Percentiles rank a stretch among this genome's conserved stretches.
Conservation (phyloP, 441 rosid genomes). For the Theobroma grandiflorum region DNA sequence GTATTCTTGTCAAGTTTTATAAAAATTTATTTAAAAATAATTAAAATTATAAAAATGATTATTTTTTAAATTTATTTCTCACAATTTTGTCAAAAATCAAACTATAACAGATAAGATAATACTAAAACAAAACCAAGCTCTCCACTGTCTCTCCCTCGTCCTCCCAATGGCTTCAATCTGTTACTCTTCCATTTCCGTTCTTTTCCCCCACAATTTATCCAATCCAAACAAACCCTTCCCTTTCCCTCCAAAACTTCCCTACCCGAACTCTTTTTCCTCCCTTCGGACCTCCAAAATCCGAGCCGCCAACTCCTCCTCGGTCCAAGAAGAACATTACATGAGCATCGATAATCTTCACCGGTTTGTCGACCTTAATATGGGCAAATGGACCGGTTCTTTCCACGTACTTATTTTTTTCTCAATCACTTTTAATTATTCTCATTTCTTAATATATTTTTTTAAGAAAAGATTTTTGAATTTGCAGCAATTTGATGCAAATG, state of each 20-base stretch:
- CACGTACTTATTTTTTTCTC: conserved; percentile 48
- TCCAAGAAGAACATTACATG: conserved; percentile 54
- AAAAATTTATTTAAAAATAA: no score
- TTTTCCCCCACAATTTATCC: conserved; percentile 20
- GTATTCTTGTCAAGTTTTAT: no score
- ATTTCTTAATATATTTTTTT: neutral
- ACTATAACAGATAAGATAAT: neutral
- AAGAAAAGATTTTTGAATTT: neutral
- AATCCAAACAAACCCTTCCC: conserved; percentile 3
- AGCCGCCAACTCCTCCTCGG: conserved; percentile 35
- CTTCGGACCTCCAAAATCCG: conserved; percentile 34
- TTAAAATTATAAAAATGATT: no score
- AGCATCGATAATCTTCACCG: conserved; percentile 74
- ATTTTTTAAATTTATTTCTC: no score
- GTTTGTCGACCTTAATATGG: conserved; percentile 69
- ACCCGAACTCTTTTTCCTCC: conserved; percentile 31
- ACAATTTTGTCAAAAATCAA: neutral
- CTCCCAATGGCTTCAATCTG: conserved; percentile 40
- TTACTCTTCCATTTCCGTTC: conserved; percentile 27
- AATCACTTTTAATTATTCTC: neutral
- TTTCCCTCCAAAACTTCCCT: conserved; percentile 25
- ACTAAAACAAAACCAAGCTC: neutral
- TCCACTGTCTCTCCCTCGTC: neutral
- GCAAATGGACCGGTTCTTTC: conserved; percentile 89
- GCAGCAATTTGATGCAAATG: conserved; percentile 91